Evolutionary conservation across 768 basidiomycete species (phyloP).

Genomic region (Panaeolus cyanescens): DNA sequence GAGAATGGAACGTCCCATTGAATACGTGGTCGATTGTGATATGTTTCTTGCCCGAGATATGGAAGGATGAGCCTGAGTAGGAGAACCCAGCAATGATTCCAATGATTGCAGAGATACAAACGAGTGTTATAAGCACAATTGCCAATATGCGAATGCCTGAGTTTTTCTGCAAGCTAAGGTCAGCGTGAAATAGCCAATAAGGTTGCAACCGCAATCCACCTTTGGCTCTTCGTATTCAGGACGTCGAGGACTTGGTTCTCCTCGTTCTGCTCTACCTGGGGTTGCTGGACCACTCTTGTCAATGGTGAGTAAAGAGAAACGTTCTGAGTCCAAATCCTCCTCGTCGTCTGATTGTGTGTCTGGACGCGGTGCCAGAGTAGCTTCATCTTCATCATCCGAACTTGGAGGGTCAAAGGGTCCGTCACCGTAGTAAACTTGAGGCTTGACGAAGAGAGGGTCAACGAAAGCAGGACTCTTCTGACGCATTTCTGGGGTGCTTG

Average conservation of each 20-base stretch:
- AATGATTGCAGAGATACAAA: slow-evolving; percentile 64
- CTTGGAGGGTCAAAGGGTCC: slow-evolving; percentile 78
- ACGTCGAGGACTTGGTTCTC: slow-evolving; percentile 20
- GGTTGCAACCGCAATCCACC: slow-evolving; percentile 10
- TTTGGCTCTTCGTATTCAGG: slow-evolving; percentile 14
- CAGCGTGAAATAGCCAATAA: not conserved
- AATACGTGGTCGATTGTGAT: slow-evolving; percentile 90
- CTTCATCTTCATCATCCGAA: slow-evolving; percentile 72
- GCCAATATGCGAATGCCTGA: slow-evolving; percentile 64
- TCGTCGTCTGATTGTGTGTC: slow-evolving; percentile 42
- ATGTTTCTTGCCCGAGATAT: slow-evolving; percentile 55
- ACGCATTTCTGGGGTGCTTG: slow-evolving; percentile 20
- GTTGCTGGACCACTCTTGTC: slow-evolving; percentile 17
- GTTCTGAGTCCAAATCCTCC: slow-evolving; percentile 18
- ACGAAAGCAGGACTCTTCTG: slow-evolving; percentile 20
- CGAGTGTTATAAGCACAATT: slow-evolving; percentile 57
- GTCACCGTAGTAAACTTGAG: slow-evolving; percentile 65
- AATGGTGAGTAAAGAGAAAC: slow-evolving; percentile 16
- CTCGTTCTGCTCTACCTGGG: slow-evolving; percentile 32
- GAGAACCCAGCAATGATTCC: slow-evolving; percentile 77
- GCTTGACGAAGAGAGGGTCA: slow-evolving; percentile 23
- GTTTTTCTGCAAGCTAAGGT: slow-evolving; percentile 35
- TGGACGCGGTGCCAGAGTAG: slow-evolving; percentile 24
- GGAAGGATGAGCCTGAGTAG: slow-evolving; percentile 60
- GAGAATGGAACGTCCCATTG: slow-evolving; percentile 80